Evolutionary conservation across 2,329 filamentous ascomycete genomes (phyloP).

Genomic region (Cytospora piceicola): DNA sequence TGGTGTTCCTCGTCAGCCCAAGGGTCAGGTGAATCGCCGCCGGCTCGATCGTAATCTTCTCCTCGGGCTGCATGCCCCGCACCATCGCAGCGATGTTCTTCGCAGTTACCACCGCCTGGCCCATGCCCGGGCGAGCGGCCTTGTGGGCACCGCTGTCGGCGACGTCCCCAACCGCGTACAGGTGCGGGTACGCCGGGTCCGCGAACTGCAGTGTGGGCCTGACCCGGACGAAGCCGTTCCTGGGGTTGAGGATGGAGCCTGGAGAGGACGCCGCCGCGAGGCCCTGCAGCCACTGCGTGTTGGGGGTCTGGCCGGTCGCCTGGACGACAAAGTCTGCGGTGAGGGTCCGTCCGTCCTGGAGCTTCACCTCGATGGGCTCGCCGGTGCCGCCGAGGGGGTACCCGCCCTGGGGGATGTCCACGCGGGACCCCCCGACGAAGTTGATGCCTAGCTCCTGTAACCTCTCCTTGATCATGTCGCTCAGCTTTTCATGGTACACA

Average conservation of each 20-base stretch:
- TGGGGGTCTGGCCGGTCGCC: constrained; percentile 55
- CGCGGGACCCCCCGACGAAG: constrained; percentile 37
- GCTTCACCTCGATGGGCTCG: constrained; percentile 36
- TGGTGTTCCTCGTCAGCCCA: constrained; percentile 41
- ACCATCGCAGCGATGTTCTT: constrained; percentile 51
- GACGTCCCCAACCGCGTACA: constrained; percentile 59
- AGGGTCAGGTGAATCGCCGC: constrained; percentile 47
- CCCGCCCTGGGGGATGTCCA: constrained; percentile 36
- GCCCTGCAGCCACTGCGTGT: constrained; percentile 44
- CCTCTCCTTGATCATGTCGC: constrained; percentile 42
- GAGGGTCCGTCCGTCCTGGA: constrained; percentile 40
- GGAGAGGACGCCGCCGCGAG: constrained; percentile 33
- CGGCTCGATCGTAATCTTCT: constrained; percentile 40
- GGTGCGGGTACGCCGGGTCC: constrained; percentile 41
- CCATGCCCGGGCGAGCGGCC: constrained; percentile 49
- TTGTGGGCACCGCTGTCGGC: constrained; percentile 49
- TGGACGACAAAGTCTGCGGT: constrained; percentile 49
- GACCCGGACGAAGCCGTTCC: constrained; percentile 46
- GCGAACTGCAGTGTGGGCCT: constrained; percentile 52
- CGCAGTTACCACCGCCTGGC: constrained; percentile 50
- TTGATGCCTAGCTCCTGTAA: constrained; percentile 46
- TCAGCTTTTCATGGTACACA: constrained; percentile 46
- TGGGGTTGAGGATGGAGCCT: constrained; percentile 36
- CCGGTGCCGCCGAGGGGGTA: constrained; percentile 32
- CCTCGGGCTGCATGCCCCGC: constrained; percentile 38